phyloP scores from a whole-genome alignment of 2,329 filamentous ascomycete species.

The Sordariomycetes sp. region DNA sequence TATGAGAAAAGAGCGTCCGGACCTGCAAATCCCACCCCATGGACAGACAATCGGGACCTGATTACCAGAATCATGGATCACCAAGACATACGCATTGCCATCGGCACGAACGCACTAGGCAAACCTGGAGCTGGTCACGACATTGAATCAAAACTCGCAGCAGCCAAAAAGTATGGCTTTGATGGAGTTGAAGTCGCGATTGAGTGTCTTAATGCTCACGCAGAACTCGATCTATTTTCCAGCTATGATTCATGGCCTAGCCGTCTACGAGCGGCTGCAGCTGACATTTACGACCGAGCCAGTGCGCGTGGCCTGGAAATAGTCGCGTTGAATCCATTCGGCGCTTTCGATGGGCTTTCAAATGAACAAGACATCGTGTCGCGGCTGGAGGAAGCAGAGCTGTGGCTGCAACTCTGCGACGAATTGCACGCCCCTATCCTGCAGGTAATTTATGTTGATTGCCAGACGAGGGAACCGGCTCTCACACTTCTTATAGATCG shows the following conservation, averaged over 20 bases:
- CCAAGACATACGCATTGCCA: not conserved
- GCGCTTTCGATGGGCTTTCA: not conserved
- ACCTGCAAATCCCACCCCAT: too few species aligned
- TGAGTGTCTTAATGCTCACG: not conserved
- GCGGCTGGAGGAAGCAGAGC: not conserved
- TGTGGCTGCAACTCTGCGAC: constrained; percentile 1
- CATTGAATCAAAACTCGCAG: not conserved
- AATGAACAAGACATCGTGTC: not conserved
- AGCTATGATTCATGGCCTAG: not conserved
- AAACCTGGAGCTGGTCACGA: not conserved
- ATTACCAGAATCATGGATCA: not conserved
- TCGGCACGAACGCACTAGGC: not conserved
- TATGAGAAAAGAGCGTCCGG: too few species aligned
- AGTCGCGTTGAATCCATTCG: constrained; percentile 1
- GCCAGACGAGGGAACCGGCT: too few species aligned
- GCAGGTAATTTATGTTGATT: too few species aligned
- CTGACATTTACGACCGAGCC: not conserved
- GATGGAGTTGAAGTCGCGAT: not conserved
- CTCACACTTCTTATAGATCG: too few species aligned
- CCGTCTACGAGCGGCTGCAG: not conserved
- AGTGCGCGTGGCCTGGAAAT: not conserved
- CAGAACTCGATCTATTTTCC: not conserved
- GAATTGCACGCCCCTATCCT: not conserved
- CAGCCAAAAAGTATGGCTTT: not conserved
- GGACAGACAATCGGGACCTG: too few species aligned